These are phyloP conservation scores for Kodamaea ohmeri DNA, from an alignment of 1,139 yeast species.

Conservation along the genomic window DNA sequence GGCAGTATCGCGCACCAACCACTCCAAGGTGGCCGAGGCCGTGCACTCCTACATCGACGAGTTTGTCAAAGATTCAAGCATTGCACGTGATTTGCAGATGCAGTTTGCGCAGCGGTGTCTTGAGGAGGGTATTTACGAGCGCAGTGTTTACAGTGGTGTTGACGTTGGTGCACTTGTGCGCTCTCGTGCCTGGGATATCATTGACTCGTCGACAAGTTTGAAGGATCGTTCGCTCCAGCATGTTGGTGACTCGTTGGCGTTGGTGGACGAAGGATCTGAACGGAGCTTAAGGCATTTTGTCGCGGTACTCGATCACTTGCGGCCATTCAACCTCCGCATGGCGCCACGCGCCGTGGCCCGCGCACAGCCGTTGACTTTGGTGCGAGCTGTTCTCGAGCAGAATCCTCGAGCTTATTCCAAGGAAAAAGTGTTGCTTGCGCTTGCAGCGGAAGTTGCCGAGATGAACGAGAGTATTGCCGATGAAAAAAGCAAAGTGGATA, in stretches of 20 bases:
- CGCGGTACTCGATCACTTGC: conserved; percentile 8
- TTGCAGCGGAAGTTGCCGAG: conserved; percentile 37
- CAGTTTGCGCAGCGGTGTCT: conserved; percentile 37
- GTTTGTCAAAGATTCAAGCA: conserved; percentile 15
- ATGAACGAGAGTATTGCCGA: conserved; percentile 20
- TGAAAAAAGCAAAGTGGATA: conserved; percentile 42
- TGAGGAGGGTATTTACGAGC: conserved; percentile 7
- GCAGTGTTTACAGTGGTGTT: conserved; percentile 4
- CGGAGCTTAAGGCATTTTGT: conserved; percentile 8
- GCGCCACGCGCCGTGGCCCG: not conserved
- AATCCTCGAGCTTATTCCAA: conserved; percentile 55
- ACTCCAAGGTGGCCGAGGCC: conserved; percentile 14
- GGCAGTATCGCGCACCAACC: conserved; percentile 33
- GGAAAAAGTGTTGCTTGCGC: conserved; percentile 39
- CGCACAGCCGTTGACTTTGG: conserved; percentile 17
- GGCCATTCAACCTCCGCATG: conserved; percentile 5
- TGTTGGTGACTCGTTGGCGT: conserved; percentile 26
- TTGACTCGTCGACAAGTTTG: conserved; percentile 27
- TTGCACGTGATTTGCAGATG: conserved; percentile 20
- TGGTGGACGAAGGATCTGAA: conserved; percentile 20
- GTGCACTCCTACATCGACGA: conserved; percentile 7
- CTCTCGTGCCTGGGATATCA: conserved; percentile 7
- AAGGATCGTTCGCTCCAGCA: conserved; percentile 31
- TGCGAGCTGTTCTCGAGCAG: conserved; percentile 47
- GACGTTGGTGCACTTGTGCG: conserved; percentile 5